Evolutionary conservation across 2,329 filamentous ascomycete species (phyloP).

Genomic region (Aspergillus ochraceus): DNA sequence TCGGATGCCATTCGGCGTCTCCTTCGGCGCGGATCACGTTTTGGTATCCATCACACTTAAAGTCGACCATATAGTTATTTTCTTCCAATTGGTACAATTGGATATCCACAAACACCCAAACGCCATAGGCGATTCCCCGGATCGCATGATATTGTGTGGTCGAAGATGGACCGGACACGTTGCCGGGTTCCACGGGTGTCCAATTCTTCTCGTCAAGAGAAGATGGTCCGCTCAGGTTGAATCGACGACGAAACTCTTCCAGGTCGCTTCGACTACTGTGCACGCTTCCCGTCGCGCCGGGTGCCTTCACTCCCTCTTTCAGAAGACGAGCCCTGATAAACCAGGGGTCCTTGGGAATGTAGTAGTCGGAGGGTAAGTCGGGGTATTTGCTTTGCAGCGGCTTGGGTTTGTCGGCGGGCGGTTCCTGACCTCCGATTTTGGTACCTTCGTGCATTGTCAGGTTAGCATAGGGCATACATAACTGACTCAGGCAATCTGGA

Average conservation of each 20-base stretch:
- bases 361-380: constrained; percentile 61
- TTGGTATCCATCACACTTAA: constrained; percentile 98
- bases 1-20: constrained; percentile 48
- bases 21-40: constrained; percentile 64
- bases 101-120: constrained; percentile 94
- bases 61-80: constrained; percentile 93
- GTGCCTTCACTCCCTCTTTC: constrained; percentile 71
- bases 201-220: constrained; percentile 35
- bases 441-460: constrained; percentile 23
- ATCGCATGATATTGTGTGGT: constrained; percentile 35
- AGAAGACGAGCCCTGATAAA: constrained; percentile 88
- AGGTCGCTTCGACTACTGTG: constrained; percentile 44
- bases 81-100: constrained; percentile 94
- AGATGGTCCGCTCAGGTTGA: constrained; percentile 34
- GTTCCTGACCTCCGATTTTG: constrained; percentile 38
- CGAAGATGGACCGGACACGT: constrained; percentile 36
- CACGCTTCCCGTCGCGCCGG: constrained; percentile 42
- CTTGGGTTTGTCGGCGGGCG: constrained; percentile 35
- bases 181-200: constrained; percentile 34
- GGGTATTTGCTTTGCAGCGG: constrained; percentile 47
- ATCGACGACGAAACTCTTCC: constrained; percentile 42
- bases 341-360: constrained; percentile 91
- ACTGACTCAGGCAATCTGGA: neutral
- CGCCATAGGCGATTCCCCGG: constrained; percentile 60
- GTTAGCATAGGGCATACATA: constrained; percentile 1